These are phyloP conservation scores for Arabidopsis arenosa DNA, from an alignment of 345 rosid species.

Conservation along the genomic window DNA sequence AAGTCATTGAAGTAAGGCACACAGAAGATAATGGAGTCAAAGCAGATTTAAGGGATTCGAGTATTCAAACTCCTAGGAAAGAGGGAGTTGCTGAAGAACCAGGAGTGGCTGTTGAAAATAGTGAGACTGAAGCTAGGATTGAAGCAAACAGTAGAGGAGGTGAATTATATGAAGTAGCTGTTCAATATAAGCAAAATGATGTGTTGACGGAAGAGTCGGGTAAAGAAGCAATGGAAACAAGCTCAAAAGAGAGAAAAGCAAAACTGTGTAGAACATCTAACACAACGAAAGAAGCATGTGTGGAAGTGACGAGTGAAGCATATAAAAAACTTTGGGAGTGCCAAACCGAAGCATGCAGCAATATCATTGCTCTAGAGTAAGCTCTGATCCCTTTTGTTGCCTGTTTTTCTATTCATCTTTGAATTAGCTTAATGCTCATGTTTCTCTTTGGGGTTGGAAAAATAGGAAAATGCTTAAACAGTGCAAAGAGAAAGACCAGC, in stretches of 20 bases:
- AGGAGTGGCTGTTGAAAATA: not conserved
- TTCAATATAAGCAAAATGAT: conserved; percentile 18
- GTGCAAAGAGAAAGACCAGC: conserved; percentile 38
- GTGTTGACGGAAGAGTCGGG: conserved; percentile 23
- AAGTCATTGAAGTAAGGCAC: conserved; percentile 1
- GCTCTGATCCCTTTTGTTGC: conserved; percentile 13
- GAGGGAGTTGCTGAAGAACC: conserved; percentile 23
- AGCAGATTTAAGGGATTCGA: conserved; percentile 5
- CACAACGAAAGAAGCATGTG: conserved; percentile 26
- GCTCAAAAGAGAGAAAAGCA: not conserved
- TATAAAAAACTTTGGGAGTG: conserved; percentile 41
- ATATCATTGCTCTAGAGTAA: conserved; percentile 40
- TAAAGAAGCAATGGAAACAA: conserved; percentile 23
- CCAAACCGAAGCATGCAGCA: conserved; percentile 35
- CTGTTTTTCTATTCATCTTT: conserved; percentile 3
- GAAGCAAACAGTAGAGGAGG: conserved; percentile 28
- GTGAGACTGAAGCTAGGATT: conserved; percentile 22
- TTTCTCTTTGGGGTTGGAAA: conserved; percentile 16
- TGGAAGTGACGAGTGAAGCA: conserved; percentile 31
- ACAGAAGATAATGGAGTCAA: conserved; percentile 12
- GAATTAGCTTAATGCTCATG: conserved; percentile 16
- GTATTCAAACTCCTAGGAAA: conserved; percentile 14
- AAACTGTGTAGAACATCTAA: conserved; percentile 8
- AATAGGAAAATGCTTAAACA: conserved; percentile 39
- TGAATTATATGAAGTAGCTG: conserved; percentile 27